Conservation (phyloP, 371 early-diverging fungal species). For the Capillidium heterosporum region DNA sequence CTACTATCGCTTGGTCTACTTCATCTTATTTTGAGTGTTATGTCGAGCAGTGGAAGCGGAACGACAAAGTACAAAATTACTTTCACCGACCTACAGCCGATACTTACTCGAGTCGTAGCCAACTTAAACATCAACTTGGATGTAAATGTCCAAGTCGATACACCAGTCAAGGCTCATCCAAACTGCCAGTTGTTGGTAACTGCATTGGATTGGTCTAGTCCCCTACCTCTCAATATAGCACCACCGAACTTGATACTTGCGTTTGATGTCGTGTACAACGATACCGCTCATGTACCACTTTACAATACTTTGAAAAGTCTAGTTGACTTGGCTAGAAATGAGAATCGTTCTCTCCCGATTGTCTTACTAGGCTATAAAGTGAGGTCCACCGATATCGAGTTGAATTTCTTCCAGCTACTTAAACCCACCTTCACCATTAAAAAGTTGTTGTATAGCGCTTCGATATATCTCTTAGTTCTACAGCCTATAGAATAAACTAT, state of each 20-base stretch:
- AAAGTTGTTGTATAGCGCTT: background rate
- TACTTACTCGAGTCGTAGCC: background rate
- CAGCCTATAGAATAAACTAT: background rate
- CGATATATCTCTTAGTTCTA: background rate
- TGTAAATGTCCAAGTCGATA: background rate
- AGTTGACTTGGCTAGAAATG: background rate
- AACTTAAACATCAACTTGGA: background rate
- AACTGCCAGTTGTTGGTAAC: background rate
- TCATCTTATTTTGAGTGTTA: background rate
- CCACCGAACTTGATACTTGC: background rate
- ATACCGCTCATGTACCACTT: background rate
- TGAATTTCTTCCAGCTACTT: background rate
- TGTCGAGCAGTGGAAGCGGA: background rate
- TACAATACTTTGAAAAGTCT: background rate
- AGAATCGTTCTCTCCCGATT: background rate
- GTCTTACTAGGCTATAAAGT: background rate
- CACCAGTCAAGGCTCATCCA: background rate
- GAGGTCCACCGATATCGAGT: background rate
- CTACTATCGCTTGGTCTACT: background rate
- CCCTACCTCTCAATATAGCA: background rate
- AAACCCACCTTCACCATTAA: background rate
- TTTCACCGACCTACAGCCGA: background rate
- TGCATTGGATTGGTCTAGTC: background rate
- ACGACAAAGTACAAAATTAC: background rate
- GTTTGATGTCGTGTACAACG: conserved; percentile 2